Evolutionary conservation across 257 asterid genomes (phyloP).

Genomic region (Voacanga thouarsii): DNA sequence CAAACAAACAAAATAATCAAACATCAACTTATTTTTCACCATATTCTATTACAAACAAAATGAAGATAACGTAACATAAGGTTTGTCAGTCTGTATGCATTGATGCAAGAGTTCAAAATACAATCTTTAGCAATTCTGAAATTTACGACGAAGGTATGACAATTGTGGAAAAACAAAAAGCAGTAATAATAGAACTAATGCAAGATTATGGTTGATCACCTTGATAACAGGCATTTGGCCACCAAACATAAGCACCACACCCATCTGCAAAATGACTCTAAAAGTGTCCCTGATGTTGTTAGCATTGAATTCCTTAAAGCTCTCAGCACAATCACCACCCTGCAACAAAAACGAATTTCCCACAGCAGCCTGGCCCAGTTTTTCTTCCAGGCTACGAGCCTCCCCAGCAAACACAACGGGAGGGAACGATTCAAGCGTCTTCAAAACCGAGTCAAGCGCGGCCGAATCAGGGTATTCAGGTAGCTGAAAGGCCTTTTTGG

Average conservation of each 20-base stretch:
- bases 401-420: slow-evolving; percentile 85
- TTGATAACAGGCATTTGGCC: slow-evolving; percentile 80
- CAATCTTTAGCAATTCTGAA: neutral
- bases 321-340: slow-evolving; percentile 92
- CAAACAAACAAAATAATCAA: neutral
- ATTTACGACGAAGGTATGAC: neutral
- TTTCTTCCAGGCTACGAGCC: slow-evolving; percentile 72
- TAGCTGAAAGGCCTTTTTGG: slow-evolving; percentile 56
- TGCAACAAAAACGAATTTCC: slow-evolving; percentile 70
- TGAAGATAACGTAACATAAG: neutral
- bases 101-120: neutral
- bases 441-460: slow-evolving; percentile 51
- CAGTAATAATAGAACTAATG: neutral
- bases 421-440: slow-evolving; percentile 63
- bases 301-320: slow-evolving; percentile 77
- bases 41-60: neutral
- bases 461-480: slow-evolving; percentile 60
- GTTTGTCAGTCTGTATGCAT: neutral
- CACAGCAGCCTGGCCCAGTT: slow-evolving; percentile 64
- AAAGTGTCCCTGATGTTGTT: slow-evolving; percentile 78
- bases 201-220: slow-evolving; percentile 26
- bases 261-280: slow-evolving; percentile 80
- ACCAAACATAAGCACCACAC: slow-evolving; percentile 85
- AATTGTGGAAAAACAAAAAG: neutral
- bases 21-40: neutral